Evolutionary conservation across 768 basidiomycete genomes (phyloP).

Genomic region (Cyclocybe cylindracea): DNA sequence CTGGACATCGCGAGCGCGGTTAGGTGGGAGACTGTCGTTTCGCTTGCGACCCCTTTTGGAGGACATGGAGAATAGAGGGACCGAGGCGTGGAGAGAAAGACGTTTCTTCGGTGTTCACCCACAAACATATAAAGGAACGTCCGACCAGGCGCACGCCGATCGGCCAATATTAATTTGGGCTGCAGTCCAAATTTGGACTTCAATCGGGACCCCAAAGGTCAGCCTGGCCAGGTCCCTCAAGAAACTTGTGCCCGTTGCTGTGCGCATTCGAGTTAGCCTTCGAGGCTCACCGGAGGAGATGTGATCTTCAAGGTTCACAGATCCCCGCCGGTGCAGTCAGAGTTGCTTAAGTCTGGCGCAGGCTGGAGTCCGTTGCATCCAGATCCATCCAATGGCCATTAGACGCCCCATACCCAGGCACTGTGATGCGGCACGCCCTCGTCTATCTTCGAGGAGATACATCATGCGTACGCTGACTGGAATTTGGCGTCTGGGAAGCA

Average conservation of each 20-base stretch:
- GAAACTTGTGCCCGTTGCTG: neutral
- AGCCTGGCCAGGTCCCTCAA: slow-evolving; percentile 3
- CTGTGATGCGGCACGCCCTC: too few relatives aligned
- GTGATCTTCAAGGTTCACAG: too few relatives aligned
- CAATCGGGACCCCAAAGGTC: slow-evolving; percentile 20
- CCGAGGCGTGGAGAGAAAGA: slow-evolving; percentile 26
- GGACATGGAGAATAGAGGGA: slow-evolving; percentile 56
- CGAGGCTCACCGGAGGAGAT: too few relatives aligned
- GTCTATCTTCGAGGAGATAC: too few relatives aligned
- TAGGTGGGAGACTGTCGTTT: slow-evolving; percentile 78
- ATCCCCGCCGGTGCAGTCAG: too few relatives aligned
- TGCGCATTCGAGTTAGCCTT: too few relatives aligned
- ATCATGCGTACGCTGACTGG: too few relatives aligned
- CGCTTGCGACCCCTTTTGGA: slow-evolving; percentile 87
- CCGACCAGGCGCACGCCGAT: slow-evolving; percentile 26
- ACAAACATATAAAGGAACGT: slow-evolving; percentile 44
- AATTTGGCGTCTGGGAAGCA: neutral
- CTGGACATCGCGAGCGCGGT: slow-evolving; percentile 86
- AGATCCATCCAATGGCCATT: too few relatives aligned
- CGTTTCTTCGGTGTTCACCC: slow-evolving; percentile 13
- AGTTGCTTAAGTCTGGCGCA: too few relatives aligned
- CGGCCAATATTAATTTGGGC: slow-evolving; percentile 28
- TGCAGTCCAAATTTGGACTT: slow-evolving; percentile 20
- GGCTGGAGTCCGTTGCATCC: too few relatives aligned
- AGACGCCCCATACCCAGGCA: too few relatives aligned